Conservation (phyloP, 1,139 yeast species). For the Petasospora rhodanensis region DNA sequence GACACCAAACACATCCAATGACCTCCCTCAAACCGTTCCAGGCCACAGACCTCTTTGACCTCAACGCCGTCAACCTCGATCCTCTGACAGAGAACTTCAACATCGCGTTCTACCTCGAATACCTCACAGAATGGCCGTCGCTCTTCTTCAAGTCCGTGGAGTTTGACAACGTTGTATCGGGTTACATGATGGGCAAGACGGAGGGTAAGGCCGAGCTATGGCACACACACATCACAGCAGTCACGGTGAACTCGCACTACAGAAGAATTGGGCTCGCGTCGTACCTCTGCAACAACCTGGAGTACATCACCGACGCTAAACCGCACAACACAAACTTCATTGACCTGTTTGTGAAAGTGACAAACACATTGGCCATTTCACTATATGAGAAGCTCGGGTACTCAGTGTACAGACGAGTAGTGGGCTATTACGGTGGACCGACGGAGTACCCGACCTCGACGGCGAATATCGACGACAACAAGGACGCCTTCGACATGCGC, state of each 20-base stretch:
- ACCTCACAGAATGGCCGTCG: conserved; percentile 83
- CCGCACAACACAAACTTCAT: conserved; percentile 78
- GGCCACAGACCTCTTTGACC: conserved; percentile 71
- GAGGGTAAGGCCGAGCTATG: conserved; percentile 83
- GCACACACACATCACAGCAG: conserved; percentile 98
- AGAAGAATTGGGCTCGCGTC: conserved; percentile 85
- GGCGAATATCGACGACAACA: conserved; percentile 50
- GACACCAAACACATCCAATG: conserved; percentile 37
- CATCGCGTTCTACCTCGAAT: conserved; percentile 76
- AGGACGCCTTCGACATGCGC: conserved; percentile 90
- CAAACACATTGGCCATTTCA: conserved; percentile 73
- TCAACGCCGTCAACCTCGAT: conserved; percentile 78
- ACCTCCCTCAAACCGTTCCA: conserved; percentile 81
- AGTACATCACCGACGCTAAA: conserved; percentile 61
- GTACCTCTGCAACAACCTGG: conserved; percentile 67
- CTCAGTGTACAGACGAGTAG: conserved; percentile 76
- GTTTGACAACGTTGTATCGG: conserved; percentile 36
- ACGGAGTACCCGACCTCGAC: conserved; percentile 37
- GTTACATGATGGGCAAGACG: conserved; percentile 94
- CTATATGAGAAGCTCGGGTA: conserved; percentile 86
- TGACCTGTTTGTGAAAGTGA: conserved; percentile 86
- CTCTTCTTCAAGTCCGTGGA: conserved; percentile 74
- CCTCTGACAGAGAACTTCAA: conserved; percentile 89
- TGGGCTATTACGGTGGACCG: conserved; percentile 64
- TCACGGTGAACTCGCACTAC: conserved; percentile 79